Percentiles rank a stretch among this genome's conserved stretches.
phyloP scores from a whole-genome alignment of 78 protist species.

The slime mould (Dictyostelium discoideum) region DNA sequence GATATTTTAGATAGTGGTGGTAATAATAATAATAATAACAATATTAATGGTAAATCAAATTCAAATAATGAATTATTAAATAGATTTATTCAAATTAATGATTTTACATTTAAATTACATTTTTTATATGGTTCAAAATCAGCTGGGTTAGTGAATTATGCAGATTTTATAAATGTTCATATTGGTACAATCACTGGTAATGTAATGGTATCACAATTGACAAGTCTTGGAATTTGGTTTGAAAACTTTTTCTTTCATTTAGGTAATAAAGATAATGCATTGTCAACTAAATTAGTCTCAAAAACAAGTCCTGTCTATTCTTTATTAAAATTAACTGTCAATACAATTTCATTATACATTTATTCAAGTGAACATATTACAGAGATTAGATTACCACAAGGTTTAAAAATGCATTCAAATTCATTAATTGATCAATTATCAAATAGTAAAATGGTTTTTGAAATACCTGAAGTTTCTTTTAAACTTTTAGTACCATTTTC shows the following conservation, averaged over 20 bases:
- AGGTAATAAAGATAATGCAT: conserved; percentile 69
- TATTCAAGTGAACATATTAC: conserved; percentile 58
- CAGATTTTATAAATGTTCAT: conserved; percentile 56
- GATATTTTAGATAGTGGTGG: not conserved
- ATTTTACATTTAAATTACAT: conserved; percentile 69
- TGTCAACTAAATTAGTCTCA: conserved; percentile 58
- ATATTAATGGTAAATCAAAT: not conserved
- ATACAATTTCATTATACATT: conserved; percentile 46
- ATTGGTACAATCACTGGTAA: conserved; percentile 71
- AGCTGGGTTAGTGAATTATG: conserved; percentile 23
- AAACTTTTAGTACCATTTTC: conserved; percentile 49
- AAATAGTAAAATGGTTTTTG: conserved; percentile 33
- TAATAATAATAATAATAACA: too few relatives aligned
- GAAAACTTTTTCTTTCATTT: conserved; percentile 67
- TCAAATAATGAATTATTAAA: not conserved
- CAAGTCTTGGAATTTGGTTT: conserved; percentile 68
- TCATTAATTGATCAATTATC: conserved; percentile 54
- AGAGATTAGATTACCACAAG: conserved; percentile 53
- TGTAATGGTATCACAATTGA: conserved; percentile 53
- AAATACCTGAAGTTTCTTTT: conserved; percentile 70
- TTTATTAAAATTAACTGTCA: conserved; percentile 3
- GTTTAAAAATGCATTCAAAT: conserved; percentile 59
- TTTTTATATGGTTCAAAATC: conserved; percentile 76
- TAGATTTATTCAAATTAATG: conserved; percentile 69
- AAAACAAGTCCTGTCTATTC: conserved; percentile 63